Evolutionary conservation across 495 filamentous ascomycete species (phyloP).

Genomic region (Hypoxylon subgilvum): DNA sequence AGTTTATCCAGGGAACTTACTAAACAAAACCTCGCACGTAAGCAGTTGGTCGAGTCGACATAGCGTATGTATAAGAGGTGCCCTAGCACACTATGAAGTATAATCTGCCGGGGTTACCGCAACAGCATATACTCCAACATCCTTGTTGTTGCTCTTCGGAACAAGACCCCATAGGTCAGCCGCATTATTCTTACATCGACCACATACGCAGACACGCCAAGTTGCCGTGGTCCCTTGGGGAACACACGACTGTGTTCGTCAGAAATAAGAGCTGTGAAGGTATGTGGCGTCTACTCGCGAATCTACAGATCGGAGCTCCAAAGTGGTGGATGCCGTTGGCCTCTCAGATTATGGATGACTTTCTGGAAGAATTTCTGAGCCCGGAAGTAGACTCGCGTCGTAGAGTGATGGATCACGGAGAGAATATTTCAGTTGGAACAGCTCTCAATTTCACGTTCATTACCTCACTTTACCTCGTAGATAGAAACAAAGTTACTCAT

Average conservation of each 20-base stretch:
- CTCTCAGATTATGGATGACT: background rate
- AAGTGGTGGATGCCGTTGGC: background rate
- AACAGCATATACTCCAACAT: background rate
- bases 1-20: too few species aligned
- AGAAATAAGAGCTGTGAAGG: background rate
- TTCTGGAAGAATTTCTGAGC: background rate
- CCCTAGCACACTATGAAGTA: background rate
- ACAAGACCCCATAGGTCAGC: conserved; percentile 10
- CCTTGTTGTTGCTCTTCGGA: conserved; percentile 4
- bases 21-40: too few species aligned
- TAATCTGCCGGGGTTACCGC: conserved; percentile 7
- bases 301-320: conserved; percentile 13
- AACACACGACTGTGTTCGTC: background rate
- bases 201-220: background rate
- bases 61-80: too few species aligned
- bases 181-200: background rate
- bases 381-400: background rate
- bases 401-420: background rate
- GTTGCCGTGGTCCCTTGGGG: background rate
- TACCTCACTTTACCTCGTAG: too few species aligned
- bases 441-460: too few species aligned
- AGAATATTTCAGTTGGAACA: too few species aligned
- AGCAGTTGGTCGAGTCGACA: too few species aligned
- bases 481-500: too few species aligned
- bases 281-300: conserved; percentile 23